Base-by-base conservation (phyloP, 2,329 filamentous ascomycete genomes). In the Apiospora sp. region DNA sequence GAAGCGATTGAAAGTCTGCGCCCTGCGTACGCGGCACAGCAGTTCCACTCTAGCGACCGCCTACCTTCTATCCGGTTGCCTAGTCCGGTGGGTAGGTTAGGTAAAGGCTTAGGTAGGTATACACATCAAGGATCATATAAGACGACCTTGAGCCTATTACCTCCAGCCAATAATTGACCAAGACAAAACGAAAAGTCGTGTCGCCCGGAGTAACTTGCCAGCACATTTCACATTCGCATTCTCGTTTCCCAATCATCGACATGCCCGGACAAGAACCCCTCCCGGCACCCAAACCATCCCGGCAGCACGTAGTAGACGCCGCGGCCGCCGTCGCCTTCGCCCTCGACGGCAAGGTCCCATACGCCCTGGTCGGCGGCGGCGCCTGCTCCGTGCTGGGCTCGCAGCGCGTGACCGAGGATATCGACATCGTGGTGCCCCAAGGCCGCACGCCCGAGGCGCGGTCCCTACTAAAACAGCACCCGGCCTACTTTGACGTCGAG, bases 391-490 rank as follows among this genome's bases (percentile, higher is more conserved):
- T 71, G 48, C 43, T 72, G 12, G 71, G 71, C 1, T 72, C 71
- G 3, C 22, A 13, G 5, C 71, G 54, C 19, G n/a, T 12, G 30
- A 71, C 68, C 19, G 68, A 46, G 41, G 68, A 67, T 24, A 34
- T 72, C 14, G 71, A 72, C 13, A 67, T 72, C 46, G 71, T 72
- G 10, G 71, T 72, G 0, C 71, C 71, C 19, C 67, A 67, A n/a
- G 49, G 49, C 10, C 41, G 30, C 14, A 72, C 71, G 1, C 34
- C 49, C 37, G 30, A 58, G 13, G 54, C 71, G 19, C 48, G 71
- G 24, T 13, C n/a, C 34, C 68, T 70, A 5, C 68, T 72, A 6
- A 70, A 67, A n/a, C 10, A 48, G 51, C 24, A 24, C 8, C 30
- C 67, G 2, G 34, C 4, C 1, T 19, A 10, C 13, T 72, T 71